These are phyloP conservation scores for Penicillium angulare DNA, from an alignment of 495 filamentous ascomycete species.

Conservation along the genomic window DNA sequence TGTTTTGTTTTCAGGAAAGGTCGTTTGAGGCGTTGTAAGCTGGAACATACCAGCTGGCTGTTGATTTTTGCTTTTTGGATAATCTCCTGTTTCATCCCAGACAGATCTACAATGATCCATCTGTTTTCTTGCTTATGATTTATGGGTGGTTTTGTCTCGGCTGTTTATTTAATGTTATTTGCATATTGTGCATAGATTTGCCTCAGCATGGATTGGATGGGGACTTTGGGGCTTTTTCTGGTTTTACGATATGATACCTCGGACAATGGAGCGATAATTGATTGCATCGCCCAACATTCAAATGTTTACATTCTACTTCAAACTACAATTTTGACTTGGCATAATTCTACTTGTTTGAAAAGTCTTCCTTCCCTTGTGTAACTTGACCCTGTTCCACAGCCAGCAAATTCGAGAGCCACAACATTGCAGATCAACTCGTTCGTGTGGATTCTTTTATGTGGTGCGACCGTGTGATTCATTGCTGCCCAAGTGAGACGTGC, in stretches of 20 bases:
- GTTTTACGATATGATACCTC: conserved; percentile 32
- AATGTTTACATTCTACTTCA: not conserved
- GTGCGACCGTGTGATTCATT: conserved; percentile 10
- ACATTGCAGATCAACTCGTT: no score
- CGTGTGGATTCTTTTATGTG: conserved; percentile 13
- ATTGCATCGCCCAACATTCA: not conserved
- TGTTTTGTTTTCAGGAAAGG: not conserved
- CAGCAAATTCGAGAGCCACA: no score
- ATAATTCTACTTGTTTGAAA: not conserved
- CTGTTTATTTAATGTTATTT: conserved; percentile 7
- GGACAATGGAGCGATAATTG: conserved; percentile 11
- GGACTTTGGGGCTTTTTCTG: conserved; percentile 6
- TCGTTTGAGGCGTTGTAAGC: not conserved
- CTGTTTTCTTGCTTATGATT: conserved; percentile 12
- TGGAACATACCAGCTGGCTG: not conserved
- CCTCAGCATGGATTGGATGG: conserved; percentile 18
- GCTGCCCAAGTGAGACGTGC: conserved; percentile 20
- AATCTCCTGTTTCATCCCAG: conserved; percentile 8
- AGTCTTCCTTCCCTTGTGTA: conserved; percentile 8
- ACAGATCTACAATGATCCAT: not conserved
- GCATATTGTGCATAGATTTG: conserved; percentile 26
- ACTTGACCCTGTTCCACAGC: conserved; percentile 16
- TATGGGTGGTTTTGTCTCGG: conserved; percentile 19
- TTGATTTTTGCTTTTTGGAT: conserved; percentile 4
- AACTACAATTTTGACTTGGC: not conserved